Evolutionary conservation across 75 land plant species (phyloP).

Genomic region (Pseudotsuga menziesii): DNA sequence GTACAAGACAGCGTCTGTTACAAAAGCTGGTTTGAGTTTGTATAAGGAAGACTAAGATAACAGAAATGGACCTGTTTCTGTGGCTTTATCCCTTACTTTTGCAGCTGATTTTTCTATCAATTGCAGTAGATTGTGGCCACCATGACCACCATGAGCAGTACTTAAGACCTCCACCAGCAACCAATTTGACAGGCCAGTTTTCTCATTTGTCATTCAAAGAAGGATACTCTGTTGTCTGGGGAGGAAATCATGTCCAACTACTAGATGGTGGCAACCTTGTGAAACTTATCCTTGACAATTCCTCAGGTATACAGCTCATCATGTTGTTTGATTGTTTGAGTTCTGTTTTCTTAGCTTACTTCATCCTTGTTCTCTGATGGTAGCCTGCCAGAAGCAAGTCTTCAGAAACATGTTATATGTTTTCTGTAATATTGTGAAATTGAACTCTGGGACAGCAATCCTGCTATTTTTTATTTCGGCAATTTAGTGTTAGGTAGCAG

Average conservation of each 20-base stretch:
- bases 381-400: background rate
- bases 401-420: no score
- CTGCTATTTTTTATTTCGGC: no score
- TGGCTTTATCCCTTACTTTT: background rate
- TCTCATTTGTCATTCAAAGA: conserved; percentile 20
- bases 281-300: conserved; percentile 36
- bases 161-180: conserved; percentile 18
- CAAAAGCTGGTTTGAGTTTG: no score
- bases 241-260: conserved; percentile 25
- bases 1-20: no score
- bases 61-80: conserved; percentile 3
- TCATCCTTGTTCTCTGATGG: background rate
- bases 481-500: no score
- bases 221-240: conserved; percentile 33
- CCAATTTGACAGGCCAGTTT: conserved; percentile 27
- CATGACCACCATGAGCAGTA: conserved; percentile 3
- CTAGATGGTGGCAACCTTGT: conserved; percentile 28
- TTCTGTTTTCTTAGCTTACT: background rate
- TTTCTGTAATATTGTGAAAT: no score
- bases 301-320: conserved; percentile 26
- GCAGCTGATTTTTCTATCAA: background rate
- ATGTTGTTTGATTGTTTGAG: background rate
- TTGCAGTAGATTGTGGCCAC: background rate
- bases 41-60: background rate
- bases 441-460: no score